phyloP scores from a whole-genome alignment of 768 basidiomycete genomes.

The Podaxis sp. region DNA sequence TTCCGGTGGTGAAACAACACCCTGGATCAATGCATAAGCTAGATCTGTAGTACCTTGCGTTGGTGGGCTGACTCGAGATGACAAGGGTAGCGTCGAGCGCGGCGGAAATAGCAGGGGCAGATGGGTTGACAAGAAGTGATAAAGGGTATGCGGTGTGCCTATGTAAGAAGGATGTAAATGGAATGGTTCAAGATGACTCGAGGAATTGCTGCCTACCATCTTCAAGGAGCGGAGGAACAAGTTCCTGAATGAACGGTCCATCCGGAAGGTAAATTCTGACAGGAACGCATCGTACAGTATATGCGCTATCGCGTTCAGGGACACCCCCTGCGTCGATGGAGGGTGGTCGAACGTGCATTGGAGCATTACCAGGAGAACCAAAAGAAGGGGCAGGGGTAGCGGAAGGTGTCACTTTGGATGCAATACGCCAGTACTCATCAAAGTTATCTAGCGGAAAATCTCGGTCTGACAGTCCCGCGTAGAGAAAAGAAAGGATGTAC shows the following conservation, averaged over 20 bases:
- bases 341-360: constrained; percentile 63
- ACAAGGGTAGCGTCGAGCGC: constrained; percentile 42
- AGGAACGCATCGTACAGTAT: constrained; percentile 85
- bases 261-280: constrained; percentile 88
- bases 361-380: constrained; percentile 57
- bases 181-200: neutral
- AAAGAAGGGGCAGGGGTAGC: constrained; percentile 65
- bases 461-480: neutral
- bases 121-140: constrained; percentile 64
- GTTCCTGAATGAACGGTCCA: constrained; percentile 88
- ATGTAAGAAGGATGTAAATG: constrained; percentile 11
- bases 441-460: constrained; percentile 73
- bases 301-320: constrained; percentile 78
- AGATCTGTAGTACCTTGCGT: constrained; percentile 45
- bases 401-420: constrained; percentile 88
- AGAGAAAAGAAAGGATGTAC: constrained; percentile 26
- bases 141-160: constrained; percentile 76
- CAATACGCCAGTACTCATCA: constrained; percentile 92
- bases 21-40: constrained; percentile 83
- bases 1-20: constrained; percentile 78
- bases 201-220: constrained; percentile 56
- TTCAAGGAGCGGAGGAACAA: constrained; percentile 76
- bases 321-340: constrained; percentile 57
- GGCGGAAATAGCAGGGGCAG: constrained; percentile 80
- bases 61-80: constrained; percentile 39